These are phyloP conservation scores for Arachis stenosperma DNA, from an alignment of 306 rosid genomes.

Conservation along the genomic window DNA sequence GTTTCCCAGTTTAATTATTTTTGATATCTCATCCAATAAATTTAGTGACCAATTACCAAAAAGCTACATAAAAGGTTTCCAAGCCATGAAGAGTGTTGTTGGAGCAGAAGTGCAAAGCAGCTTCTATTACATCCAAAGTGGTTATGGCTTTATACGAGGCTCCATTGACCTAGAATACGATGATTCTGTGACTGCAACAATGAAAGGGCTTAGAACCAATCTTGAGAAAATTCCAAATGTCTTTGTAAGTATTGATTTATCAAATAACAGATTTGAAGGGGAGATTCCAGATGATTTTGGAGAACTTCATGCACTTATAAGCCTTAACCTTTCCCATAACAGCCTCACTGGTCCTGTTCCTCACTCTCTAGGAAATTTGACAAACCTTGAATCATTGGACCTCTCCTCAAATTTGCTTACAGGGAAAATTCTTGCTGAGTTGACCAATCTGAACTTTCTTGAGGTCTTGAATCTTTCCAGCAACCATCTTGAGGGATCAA, in stretches of 20 bases:
- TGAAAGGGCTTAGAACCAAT: background rate
- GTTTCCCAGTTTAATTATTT: conserved; percentile 28
- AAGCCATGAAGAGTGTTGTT: conserved; percentile 28
- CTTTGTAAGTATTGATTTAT: conserved; percentile 33
- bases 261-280: conserved; percentile 36
- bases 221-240: background rate
- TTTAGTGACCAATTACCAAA: conserved; percentile 37
- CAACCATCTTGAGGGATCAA: conserved; percentile 32
- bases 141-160: rapidly evolving
- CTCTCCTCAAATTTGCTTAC: conserved; percentile 32
- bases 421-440: conserved; percentile 25
- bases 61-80: conserved; percentile 14
- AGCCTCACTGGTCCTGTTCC: conserved; percentile 39
- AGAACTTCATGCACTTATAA: conserved; percentile 14
- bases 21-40: conserved; percentile 38
- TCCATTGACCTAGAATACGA: background rate
- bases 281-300: conserved; percentile 35
- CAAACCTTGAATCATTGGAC: conserved; percentile 33
- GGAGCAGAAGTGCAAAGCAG: background rate
- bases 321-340: conserved; percentile 39
- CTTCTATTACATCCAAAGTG: too few species aligned
- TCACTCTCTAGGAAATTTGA: conserved; percentile 15
- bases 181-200: background rate
- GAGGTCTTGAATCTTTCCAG: conserved; percentile 28
- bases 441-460: conserved; percentile 32